Evolutionary conservation across 768 basidiomycete species (phyloP).

Genomic region (Hebeloma cylindrosporum): DNA sequence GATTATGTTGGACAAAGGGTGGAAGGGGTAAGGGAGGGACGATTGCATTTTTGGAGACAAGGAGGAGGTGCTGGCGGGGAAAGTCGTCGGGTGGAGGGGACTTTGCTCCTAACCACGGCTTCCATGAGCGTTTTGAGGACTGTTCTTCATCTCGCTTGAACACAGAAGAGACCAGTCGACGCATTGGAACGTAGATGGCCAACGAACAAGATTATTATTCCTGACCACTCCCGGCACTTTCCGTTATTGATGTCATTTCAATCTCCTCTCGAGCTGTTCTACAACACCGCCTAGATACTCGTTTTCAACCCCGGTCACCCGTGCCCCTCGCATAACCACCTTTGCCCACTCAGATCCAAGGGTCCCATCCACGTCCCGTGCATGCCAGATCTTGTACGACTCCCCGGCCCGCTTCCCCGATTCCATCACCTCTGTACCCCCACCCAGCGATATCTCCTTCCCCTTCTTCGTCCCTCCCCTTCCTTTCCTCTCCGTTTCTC

Average conservation of each 20-base stretch:
- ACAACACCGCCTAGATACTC: slow-evolving; percentile 56
- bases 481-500: slow-evolving; percentile 5
- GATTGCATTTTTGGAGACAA: slow-evolving; percentile 49
- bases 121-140: slow-evolving; percentile 51
- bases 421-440: slow-evolving; percentile 10
- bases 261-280: slow-evolving; percentile 64
- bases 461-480: slow-evolving; percentile 9
- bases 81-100: slow-evolving; percentile 10
- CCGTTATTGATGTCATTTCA: slow-evolving; percentile 56
- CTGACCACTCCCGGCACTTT: too few relatives aligned
- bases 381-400: slow-evolving; percentile 60
- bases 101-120: slow-evolving; percentile 52
- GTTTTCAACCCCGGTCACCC: slow-evolving; percentile 53
- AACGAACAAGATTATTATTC: too few relatives aligned
- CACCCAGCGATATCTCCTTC: slow-evolving; percentile 11
- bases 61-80: slow-evolving; percentile 27
- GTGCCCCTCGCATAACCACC: slow-evolving; percentile 52
- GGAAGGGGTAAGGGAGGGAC: slow-evolving; percentile 39
- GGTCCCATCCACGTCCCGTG: slow-evolving; percentile 64
- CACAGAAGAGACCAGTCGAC: too few relatives aligned
- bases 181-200: too few relatives aligned
- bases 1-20: slow-evolving; percentile 41
- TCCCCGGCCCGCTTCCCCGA: slow-evolving; percentile 53
- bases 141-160: too few relatives aligned
- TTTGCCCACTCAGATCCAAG: slow-evolving; percentile 49